Percentiles rank a stretch among this genome's conserved stretches.
Evolutionary conservation across 2,329 filamentous ascomycete genomes (phyloP).

Genomic region (Dissoconium aciculare): DNA sequence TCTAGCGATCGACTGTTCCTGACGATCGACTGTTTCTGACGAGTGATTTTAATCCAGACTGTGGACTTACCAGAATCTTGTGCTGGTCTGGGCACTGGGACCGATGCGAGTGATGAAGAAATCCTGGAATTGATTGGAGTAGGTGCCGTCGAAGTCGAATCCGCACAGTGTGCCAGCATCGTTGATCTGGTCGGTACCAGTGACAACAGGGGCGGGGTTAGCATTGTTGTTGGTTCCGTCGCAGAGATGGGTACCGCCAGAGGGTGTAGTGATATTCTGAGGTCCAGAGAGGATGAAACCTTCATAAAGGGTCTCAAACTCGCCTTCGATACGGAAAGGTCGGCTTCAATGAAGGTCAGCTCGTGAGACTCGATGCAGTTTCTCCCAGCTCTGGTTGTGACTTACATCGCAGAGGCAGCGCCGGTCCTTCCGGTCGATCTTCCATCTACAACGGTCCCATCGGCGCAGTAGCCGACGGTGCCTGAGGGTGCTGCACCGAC

Average conservation of each 20-base stretch:
- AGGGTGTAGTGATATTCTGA: conserved; percentile 10
- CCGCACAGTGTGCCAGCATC: conserved; percentile 5
- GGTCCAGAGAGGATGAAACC: conserved; percentile 9
- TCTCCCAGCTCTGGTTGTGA: neutral
- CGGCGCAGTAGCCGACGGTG: neutral
- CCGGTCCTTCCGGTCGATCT: conserved; percentile 6
- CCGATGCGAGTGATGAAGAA: conserved; percentile 12
- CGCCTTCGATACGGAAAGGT: conserved; percentile 14
- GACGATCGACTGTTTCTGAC: too few species aligned
- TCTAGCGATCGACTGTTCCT: too few species aligned
- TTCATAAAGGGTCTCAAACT: conserved; percentile 12
- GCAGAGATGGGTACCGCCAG: conserved; percentile 11
- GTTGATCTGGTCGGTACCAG: conserved; percentile 11
- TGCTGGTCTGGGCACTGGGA: neutral
- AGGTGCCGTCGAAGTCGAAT: conserved; percentile 12
- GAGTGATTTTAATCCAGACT: too few species aligned
- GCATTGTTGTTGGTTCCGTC: conserved; percentile 9
- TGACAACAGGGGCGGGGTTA: conserved; percentile 7
- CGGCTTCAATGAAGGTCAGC: conserved; percentile 3
- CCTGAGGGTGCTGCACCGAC: neutral
- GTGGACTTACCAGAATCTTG: conserved; percentile 10
- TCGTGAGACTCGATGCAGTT: neutral
- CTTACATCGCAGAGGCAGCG: conserved; percentile 1
- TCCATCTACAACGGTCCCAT: neutral
- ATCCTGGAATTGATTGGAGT: conserved; percentile 8